Evolutionary conservation across 164 flowering plant genomes (phyloP).

Genomic region (grape (Vitis vinifera)): ASM3070453v1 NC_081819.1:14278501-14279000

Average conservation of each 20-base stretch:
- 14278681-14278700: slow-evolving; percentile 63
- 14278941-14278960: slow-evolving; percentile 59
- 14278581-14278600: too few species aligned
- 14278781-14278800: slow-evolving; percentile 64
- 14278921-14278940: slow-evolving; percentile 62
- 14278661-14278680: slow-evolving; percentile 90
- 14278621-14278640: too few species aligned
- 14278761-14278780: slow-evolving; percentile 92
- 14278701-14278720: slow-evolving; percentile 82
- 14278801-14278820: slow-evolving; percentile 89
- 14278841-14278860: slow-evolving; percentile 94
- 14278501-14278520: too few species aligned
- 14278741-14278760: slow-evolving; percentile 91
- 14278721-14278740: slow-evolving; percentile 88
- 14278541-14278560: too few species aligned
- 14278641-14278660: too few species aligned
- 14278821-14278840: slow-evolving; percentile 75
- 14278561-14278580: too few species aligned
- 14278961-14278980: not conserved
- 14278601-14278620: too few species aligned
- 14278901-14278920: slow-evolving; percentile 83
- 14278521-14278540: too few species aligned
- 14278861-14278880: slow-evolving; percentile 82
- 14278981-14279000: slow-evolving; percentile 9
- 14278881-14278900: slow-evolving; percentile 92